phyloP scores from a whole-genome alignment of 2,329 filamentous ascomycete genomes.

The Microdochium trichocladiopsis region DNA sequence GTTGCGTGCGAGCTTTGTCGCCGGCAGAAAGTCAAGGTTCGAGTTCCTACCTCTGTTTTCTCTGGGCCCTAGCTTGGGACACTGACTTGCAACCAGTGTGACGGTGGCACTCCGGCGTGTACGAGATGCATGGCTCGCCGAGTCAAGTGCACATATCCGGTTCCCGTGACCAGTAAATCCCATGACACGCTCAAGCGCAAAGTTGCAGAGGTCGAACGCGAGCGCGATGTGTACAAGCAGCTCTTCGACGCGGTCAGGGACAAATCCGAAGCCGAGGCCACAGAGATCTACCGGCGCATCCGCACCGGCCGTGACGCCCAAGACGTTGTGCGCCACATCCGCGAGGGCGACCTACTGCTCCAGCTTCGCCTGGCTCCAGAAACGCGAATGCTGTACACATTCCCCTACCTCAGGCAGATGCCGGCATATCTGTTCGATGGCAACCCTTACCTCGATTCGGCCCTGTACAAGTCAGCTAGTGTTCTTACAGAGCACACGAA shows the following conservation, averaged over 20 bases:
- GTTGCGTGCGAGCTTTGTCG: neutral
- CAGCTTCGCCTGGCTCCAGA: constrained; percentile 29
- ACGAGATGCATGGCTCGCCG: neutral
- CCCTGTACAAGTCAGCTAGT: constrained; percentile 18
- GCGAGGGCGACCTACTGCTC: constrained; percentile 26
- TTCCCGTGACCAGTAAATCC: neutral
- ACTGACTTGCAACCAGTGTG: neutral
- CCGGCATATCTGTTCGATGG: constrained; percentile 16
- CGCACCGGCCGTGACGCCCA: constrained; percentile 21
- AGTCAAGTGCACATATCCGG: neutral
- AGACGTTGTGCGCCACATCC: constrained; percentile 24
- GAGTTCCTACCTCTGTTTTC: neutral
- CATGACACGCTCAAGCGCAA: constrained; percentile 21
- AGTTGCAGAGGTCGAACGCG: constrained; percentile 16
- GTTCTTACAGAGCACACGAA: no score
- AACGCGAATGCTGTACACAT: constrained; percentile 27
- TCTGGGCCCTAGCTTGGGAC: no score
- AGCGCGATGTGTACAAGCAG: constrained; percentile 9
- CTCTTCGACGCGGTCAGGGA: constrained; percentile 13
- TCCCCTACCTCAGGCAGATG: constrained; percentile 26
- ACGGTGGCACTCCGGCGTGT: neutral
- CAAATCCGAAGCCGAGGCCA: constrained; percentile 20
- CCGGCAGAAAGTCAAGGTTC: neutral
- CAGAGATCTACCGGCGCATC: constrained; percentile 24
- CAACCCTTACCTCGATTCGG: constrained; percentile 22